These are phyloP conservation scores for Adansonia gregorii DNA, from an alignment of 441 rosid genomes.

Conservation along the genomic window DNA sequence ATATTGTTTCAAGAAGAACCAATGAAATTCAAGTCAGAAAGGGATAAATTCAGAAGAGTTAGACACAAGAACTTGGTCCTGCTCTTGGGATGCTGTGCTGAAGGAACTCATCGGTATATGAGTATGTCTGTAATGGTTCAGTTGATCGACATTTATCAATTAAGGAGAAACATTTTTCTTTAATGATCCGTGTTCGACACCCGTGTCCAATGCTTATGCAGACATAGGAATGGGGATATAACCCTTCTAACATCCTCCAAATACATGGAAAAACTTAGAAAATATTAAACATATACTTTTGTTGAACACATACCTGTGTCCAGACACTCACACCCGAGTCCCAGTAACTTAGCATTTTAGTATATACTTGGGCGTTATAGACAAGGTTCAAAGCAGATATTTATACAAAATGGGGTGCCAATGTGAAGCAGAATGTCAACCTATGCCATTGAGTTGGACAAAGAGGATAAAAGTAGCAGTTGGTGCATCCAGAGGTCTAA, in stretches of 20 bases:
- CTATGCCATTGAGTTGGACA: constrained; percentile 43
- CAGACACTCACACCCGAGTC: no score
- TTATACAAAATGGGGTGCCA: not conserved
- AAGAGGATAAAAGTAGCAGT: constrained; percentile 45
- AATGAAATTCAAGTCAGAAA: constrained; percentile 33
- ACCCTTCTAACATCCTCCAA: no score
- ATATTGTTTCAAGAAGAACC: constrained; percentile 26
- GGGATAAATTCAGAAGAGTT: constrained; percentile 33
- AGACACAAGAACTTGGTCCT: constrained; percentile 41
- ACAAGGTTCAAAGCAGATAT: not conserved
- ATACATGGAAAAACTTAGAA: not conserved
- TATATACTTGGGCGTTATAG: not conserved
- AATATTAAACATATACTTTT: no score
- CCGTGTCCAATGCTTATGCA: no score
- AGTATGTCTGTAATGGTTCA: constrained; percentile 48
- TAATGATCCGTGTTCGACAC: no score
- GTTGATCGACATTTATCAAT: constrained; percentile 42
- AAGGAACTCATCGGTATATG: constrained; percentile 42
- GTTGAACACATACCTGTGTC: no score
- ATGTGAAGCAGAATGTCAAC: constrained; percentile 39
- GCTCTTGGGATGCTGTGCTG: constrained; percentile 44
- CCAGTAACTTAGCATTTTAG: not conserved
- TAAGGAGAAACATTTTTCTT: constrained; percentile 22
- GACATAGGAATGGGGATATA: no score
- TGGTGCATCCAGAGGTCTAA: constrained; percentile 47